A percentile compares a stretch with the other conserved stretches of the same genome.
Evolutionary conservation across 2,329 filamentous ascomycete genomes (phyloP).

Genomic region (Ophiostoma fasciatum): DNA sequence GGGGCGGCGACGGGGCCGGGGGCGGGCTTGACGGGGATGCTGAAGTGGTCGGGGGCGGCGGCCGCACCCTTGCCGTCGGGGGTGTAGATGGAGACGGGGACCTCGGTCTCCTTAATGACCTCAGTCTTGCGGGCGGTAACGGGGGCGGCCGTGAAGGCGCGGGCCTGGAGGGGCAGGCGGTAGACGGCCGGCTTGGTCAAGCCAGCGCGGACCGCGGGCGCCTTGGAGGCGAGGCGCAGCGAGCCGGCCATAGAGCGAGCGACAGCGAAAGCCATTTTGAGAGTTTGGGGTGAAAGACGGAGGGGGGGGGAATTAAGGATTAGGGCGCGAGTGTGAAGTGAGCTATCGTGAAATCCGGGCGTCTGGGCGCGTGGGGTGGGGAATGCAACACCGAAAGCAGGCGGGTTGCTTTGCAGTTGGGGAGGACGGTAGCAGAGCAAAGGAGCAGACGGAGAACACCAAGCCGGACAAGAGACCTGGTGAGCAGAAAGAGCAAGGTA

Average conservation of each 20-base stretch:
- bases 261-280: conserved; percentile 15
- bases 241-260: conserved; percentile 17
- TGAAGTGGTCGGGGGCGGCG: conserved; percentile 34
- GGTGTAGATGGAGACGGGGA: conserved; percentile 40
- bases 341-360: conserved; percentile 7
- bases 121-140: conserved; percentile 24
- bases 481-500: conserved; percentile 11
- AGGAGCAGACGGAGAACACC: not conserved
- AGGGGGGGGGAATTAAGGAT: not conserved
- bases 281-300: not conserved
- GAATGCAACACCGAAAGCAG: conserved; percentile 8
- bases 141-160: conserved; percentile 22
- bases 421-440: not conserved
- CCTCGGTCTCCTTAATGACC: conserved; percentile 40
- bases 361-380: conserved; percentile 7
- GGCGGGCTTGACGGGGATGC: conserved; percentile 32
- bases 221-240: conserved; percentile 17
- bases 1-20: not conserved
- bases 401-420: no score
- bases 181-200: conserved; percentile 9
- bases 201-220: conserved; percentile 13
- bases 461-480: not conserved
- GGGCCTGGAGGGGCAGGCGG: conserved; percentile 11
- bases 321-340: conserved; percentile 4
- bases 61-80: conserved; percentile 30